Evolutionary conservation across 371 early-diverging fungal genomes (phyloP).

Genomic region (Circinella minor): DNA sequence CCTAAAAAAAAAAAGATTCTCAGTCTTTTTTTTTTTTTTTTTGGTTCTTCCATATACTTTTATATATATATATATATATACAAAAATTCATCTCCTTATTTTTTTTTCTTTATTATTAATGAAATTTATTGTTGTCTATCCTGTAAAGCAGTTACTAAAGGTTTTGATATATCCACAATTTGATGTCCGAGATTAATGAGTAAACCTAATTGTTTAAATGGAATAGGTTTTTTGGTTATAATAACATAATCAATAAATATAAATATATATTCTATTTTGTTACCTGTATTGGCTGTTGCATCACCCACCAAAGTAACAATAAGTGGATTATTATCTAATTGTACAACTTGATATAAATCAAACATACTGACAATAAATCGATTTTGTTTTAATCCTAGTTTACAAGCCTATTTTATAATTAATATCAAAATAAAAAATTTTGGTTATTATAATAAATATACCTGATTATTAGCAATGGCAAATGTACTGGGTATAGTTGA

Average conservation of each 20-base stretch:
- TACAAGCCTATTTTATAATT: slow-evolving; percentile 57
- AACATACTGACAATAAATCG: slow-evolving; percentile 64
- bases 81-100: background rate
- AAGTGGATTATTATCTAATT: slow-evolving; percentile 61
- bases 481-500: slow-evolving; percentile 44
- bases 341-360: slow-evolving; percentile 64
- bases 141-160: slow-evolving; percentile 35
- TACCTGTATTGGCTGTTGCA: slow-evolving; percentile 64
- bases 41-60: too few species aligned
- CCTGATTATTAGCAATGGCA: slow-evolving; percentile 52
- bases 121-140: slow-evolving; percentile 15
- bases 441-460: too few species aligned
- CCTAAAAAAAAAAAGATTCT: too few species aligned
- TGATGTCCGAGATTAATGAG: slow-evolving; percentile 39
- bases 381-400: slow-evolving; percentile 66
- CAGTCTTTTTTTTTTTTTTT: too few species aligned
- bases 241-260: background rate
- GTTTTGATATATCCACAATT: slow-evolving; percentile 31
- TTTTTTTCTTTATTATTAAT: slow-evolving; percentile 14
- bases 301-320: slow-evolving; percentile 63
- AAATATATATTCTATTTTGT: slow-evolving; percentile 23
- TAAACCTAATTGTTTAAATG: slow-evolving; percentile 23
- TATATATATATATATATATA: too few species aligned
- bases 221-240: too few species aligned
- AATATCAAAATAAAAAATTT: too few species aligned